Percentiles rank a stretch among this genome's conserved stretches.
Evolutionary conservation across 495 filamentous ascomycete genomes (phyloP).

Genomic region (Xylaria bambusicola): DNA sequence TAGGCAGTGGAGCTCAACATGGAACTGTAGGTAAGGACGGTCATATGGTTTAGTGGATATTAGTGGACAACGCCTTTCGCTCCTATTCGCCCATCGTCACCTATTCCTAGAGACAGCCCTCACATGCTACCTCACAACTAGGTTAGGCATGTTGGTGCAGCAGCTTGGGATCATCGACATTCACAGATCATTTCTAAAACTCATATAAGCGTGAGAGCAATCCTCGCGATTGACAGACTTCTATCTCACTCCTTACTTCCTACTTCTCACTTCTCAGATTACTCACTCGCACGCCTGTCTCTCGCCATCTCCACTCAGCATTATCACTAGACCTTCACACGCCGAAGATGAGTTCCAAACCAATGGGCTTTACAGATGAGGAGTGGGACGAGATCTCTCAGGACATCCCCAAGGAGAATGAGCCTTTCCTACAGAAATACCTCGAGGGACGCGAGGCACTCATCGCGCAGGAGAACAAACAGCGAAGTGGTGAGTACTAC

Average conservation of each 20-base stretch:
- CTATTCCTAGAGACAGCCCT: too few relatives aligned
- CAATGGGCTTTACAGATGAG: conserved; percentile 44
- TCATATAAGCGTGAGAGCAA: neutral
- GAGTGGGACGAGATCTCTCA: conserved; percentile 55
- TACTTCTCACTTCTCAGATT: neutral
- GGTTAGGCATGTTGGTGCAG: too few relatives aligned
- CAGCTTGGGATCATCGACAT: too few relatives aligned
- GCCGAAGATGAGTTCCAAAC: conserved; percentile 13
- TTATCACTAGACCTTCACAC: neutral
- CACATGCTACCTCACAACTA: too few relatives aligned
- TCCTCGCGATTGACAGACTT: neutral
- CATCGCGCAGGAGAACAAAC: conserved; percentile 75
- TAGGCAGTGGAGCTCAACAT: too few relatives aligned
- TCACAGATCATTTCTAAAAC: neutral
- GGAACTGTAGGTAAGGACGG: too few relatives aligned
- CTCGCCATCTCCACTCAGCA: neutral
- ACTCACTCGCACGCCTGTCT: neutral
- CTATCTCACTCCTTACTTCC: neutral
- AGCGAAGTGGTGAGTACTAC: conserved; percentile 68
- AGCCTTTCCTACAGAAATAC: conserved; percentile 80
- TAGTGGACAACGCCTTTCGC: too few relatives aligned
- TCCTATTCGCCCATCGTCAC: too few relatives aligned
- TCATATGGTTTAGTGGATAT: too few relatives aligned
- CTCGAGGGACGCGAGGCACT: conserved; percentile 73
- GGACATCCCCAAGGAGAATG: conserved; percentile 56